Evolutionary conservation across 345 rosid genomes (phyloP), one percentile per base, ranked within the genome.

Genomic region (Hibiscus syriacus): DNA sequence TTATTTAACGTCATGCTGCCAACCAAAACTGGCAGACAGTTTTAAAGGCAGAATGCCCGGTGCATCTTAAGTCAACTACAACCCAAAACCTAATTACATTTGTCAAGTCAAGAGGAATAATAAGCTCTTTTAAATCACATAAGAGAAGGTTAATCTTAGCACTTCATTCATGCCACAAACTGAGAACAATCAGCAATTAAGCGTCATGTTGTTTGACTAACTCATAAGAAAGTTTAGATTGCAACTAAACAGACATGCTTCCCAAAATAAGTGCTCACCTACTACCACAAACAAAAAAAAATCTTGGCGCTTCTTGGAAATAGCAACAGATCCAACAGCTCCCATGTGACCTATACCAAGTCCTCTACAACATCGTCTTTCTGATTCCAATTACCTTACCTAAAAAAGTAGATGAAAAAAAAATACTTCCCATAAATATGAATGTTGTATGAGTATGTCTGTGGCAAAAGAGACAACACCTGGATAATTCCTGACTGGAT

Each of bases 281-380:
- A 67, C 97, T 90, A 54, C 92, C 98, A 74, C 92, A 87, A 72
- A 93, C 91, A 76, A 93, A 83, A 76, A 93, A 93, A 73, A n/a
- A n/a, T 77, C 82, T n/a, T 43, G 73, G 64, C 52, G 61, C 79
- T 80, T 93, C 78, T 85, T 93, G 5, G 98, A 82, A 77, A 93
- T 89, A 71, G 95, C 88, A 72, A 93, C 83, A 56, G 98, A 94
- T 72, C 87, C 92, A 67, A 93, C 89, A 53, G 94, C 96, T 32
- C 87, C 94, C 86, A 78, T 85, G 81, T 93, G 98, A 64, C 98
- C 96, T 11, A 72, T 76, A 55, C 96, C 98, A 73, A 93, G 72
- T 77, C 97, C 97, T 75, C 90, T 69, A 72, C 98, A 93, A 67
- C 80, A 69, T 77, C 78, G 77, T 71, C 73, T 79, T 57, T 82